Evolutionary conservation across 805 yeast genomes (phyloP), one percentile per base, ranked within the genome.

Genomic region (Isabelozyma heimii): DNA sequence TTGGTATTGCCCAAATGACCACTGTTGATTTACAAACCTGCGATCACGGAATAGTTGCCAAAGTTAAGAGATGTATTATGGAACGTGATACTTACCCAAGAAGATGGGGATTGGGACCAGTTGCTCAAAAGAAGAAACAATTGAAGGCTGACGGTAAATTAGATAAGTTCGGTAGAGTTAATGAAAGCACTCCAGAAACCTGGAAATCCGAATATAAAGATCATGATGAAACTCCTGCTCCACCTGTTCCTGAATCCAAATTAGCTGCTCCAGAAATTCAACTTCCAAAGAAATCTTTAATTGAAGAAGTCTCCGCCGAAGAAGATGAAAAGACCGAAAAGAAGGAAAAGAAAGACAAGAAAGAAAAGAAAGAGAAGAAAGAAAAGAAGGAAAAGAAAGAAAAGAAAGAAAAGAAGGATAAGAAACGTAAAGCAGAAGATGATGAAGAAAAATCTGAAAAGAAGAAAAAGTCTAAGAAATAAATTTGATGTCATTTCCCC

Each of bases 41-140:
- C 75, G 99, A 94, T 73, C 99, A 94, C 69, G 99, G 99, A 64
- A 91, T 91, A 52, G 99, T 92, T 64, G 97, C 99, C 58, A 91
- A 89, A 79, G 96, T 94, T 65, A 94, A 94, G 82, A 89, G 99
- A 79, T 92, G 98, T 79, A 94, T 94, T 63, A 94, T 94, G 99
- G 99, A 94, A 79, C 87, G 99, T 79, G 99, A 94, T 72, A 83
- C 96, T 46, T 94, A 94, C 73, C 99, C 99, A 75, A 88, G 99
- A 82, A 87, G 97, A 82, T 94, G 99, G 99, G 99, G 99, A 54
- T 77, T 94, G 61, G 99, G 99, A 62, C 99, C 99, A 62, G 89
- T 91, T 68, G 98, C 99, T 52, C 90, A 89, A 74, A 91, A 91
- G 86, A 94, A 94, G 88, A 94, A 94, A 82, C 97, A 92, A 79